phyloP scores from a whole-genome alignment of 305 asterid genomes.

The Fraxinus xanthoxyloides region DNA sequence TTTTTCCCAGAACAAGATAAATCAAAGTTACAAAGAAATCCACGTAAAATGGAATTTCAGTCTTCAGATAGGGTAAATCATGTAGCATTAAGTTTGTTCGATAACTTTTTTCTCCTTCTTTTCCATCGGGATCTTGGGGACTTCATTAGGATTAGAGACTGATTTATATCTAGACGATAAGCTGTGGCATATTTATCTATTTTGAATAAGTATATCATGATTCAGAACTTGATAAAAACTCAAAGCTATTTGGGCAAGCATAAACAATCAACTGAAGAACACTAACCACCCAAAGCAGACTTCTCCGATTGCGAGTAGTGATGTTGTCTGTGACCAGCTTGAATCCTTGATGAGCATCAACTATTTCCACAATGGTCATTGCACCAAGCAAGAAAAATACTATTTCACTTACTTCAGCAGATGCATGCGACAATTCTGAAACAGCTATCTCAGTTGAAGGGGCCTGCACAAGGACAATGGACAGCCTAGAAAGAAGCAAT shows the following conservation, averaged over 20 bases:
- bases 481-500: not conserved
- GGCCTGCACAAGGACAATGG: constrained; percentile 56
- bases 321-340: constrained; percentile 92
- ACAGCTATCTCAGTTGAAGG: constrained; percentile 91
- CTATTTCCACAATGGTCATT: constrained; percentile 96
- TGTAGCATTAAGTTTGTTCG: not conserved
- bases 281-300: constrained; percentile 99
- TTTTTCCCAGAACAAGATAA: not conserved
- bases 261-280: constrained; percentile 4
- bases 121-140: not conserved
- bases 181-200: constrained; percentile 4
- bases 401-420: constrained; percentile 94
- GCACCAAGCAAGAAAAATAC: constrained; percentile 97
- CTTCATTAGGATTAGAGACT: not conserved
- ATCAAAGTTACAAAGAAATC: not conserved
- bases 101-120: not conserved
- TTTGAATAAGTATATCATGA: not conserved
- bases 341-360: constrained; percentile 98
- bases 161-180: not conserved
- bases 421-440: constrained; percentile 90
- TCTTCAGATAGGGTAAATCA: not conserved
- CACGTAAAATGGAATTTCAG: not conserved
- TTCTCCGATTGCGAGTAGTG: constrained; percentile 87
- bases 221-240: not conserved
- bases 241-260: not conserved